Evolutionary conservation across 1,139 yeast genomes (phyloP), one percentile per base, ranked within the genome.

Genomic region (Hyphopichia khmerensis): DNA sequence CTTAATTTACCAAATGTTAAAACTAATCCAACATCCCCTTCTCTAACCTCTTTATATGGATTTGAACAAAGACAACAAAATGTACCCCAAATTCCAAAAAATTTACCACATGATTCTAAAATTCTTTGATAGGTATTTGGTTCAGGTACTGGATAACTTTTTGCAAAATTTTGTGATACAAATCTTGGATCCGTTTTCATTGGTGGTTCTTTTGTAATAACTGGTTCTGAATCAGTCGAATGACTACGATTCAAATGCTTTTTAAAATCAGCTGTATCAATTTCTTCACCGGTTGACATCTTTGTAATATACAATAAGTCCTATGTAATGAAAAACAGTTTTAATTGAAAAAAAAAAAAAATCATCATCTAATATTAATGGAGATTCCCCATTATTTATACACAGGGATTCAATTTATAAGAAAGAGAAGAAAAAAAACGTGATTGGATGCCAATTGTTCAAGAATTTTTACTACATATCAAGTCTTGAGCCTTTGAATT

Each of bases 21-120:
- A 37, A 84, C 74, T 46, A 84, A 69, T 14, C 90, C 91, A 43
- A 84, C 89, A 46, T 79, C 72, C 57, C 91, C 91, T 62, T 84
- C 88, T 35, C 74, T 64, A 35, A 84, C 87, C 37, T 72, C 68
- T 55, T 74, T 68, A 65, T 79, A 84, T 9, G 89, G 89, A 54
- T 82, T 82, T 26, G 75, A 62, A 57, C 87, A 81, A 43, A 75
- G 56, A 54, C 78, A 82, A 52, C 84, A 77, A 44, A 84, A 85
- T 35, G 80, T 65, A 47, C 90, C 90, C 41, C 77, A 62, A 8
- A 62, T 55, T 34, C 90, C 90, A 53, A 78, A 69, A 36, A 67
- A 43, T 9, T 45, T 47, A 26, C 90, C 90, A 42, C 75, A 48
- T 0, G 57, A 42, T 42, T 70, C 62, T 42, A 82, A 66, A 42